Evolutionary conservation across 805 yeast genomes (phyloP).

Genomic region (Hanseniaspora singularis): DNA sequence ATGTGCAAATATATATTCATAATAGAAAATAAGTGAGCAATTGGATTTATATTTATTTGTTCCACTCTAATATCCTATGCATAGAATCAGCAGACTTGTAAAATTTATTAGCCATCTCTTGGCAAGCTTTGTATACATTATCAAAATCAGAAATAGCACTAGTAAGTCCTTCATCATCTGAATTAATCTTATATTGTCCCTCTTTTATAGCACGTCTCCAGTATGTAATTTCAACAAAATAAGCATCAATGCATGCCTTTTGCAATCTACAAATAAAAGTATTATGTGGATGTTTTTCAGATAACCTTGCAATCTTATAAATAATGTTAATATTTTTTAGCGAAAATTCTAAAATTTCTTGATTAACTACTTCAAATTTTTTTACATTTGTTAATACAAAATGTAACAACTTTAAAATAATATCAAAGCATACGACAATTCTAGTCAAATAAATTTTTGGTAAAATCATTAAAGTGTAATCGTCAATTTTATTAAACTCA

Average conservation of each 20-base stretch:
- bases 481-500: constrained; percentile 12
- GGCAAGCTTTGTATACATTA: not conserved
- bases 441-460: constrained; percentile 12
- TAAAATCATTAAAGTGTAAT: constrained; percentile 10
- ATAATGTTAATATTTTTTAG: constrained; percentile 17
- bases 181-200: not conserved
- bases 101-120: too few relatives aligned
- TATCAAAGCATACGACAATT: constrained; percentile 23
- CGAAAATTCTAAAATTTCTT: constrained; percentile 20
- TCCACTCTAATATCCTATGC: too few relatives aligned
- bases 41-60: constrained; percentile 1
- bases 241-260: constrained; percentile 30
- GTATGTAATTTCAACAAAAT: constrained; percentile 9
- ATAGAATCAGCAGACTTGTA: too few relatives aligned
- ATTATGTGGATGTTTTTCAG: constrained; percentile 34
- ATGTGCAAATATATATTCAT: too few relatives aligned
- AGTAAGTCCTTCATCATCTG: not conserved
- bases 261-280: constrained; percentile 42
- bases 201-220: constrained; percentile 1
- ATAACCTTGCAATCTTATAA: constrained; percentile 18
- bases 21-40: constrained; percentile 14
- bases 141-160: not conserved
- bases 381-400: constrained; percentile 17
- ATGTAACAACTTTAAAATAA: constrained; percentile 12
- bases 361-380: constrained; percentile 22